Evolutionary conservation across 225 moss, liverwort and hornwort genomes (phyloP).

Genomic region (Anthoceros angustus): DNA sequence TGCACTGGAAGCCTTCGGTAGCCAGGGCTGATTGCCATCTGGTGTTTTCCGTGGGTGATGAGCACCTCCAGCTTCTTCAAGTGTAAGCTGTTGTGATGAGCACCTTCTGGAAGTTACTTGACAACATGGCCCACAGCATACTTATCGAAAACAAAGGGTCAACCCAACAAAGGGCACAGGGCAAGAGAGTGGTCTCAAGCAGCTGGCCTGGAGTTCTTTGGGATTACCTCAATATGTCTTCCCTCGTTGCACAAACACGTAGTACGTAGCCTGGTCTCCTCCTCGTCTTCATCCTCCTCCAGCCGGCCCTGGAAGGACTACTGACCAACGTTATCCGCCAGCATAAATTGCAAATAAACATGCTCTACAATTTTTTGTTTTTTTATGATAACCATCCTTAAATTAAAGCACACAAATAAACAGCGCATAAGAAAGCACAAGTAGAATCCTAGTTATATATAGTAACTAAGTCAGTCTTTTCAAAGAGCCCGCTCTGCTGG

Average conservation of each 20-base stretch:
- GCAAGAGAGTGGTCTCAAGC: neutral
- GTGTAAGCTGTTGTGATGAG: slow-evolving; percentile 90
- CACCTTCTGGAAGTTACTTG: slow-evolving; percentile 80
- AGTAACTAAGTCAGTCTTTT: too few species aligned
- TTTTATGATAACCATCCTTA: too few species aligned
- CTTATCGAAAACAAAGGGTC: neutral
- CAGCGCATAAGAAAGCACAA: too few species aligned
- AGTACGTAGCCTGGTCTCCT: slow-evolving; percentile 93
- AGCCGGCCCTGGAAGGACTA: slow-evolving; percentile 95
- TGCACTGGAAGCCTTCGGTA: slow-evolving; percentile 90
- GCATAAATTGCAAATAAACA: too few species aligned
- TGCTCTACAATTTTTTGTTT: too few species aligned
- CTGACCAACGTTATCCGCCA: slow-evolving; percentile 72
- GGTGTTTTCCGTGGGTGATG: slow-evolving; percentile 96
- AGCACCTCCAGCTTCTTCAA: slow-evolving; percentile 98
- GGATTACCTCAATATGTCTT: slow-evolving; percentile 67
- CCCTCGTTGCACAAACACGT: slow-evolving; percentile 62
- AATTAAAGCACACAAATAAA: too few species aligned
- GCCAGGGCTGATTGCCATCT: slow-evolving; percentile 97
- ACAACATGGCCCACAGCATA: neutral
- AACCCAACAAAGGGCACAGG: neutral
- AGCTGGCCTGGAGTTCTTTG: slow-evolving; percentile 67
- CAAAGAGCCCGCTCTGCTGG: too few species aligned
- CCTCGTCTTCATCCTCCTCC: too few species aligned
- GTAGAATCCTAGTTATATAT: too few species aligned